Evolutionary conservation across 805 yeast species (phyloP).

Genomic region (Myxozyma kluyveri): DNA sequence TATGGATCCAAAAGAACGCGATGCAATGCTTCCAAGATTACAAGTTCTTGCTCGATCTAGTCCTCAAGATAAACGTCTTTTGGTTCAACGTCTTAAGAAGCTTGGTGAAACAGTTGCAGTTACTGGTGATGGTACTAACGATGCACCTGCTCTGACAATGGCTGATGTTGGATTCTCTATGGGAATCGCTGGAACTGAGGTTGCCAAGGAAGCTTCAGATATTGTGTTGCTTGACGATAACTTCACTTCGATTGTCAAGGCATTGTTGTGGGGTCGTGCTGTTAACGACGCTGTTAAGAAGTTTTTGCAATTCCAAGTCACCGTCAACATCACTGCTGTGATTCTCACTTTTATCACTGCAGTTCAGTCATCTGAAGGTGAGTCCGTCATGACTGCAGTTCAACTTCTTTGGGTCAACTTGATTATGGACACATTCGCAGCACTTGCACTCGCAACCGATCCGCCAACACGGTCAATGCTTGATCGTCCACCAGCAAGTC

Average conservation of each 20-base stretch:
- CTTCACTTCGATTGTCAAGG: slow-evolving; percentile 90
- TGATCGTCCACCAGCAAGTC: slow-evolving; percentile 78
- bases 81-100: slow-evolving; percentile 75
- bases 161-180: slow-evolving; percentile 98
- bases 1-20: slow-evolving; percentile 56
- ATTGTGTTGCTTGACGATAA: slow-evolving; percentile 92
- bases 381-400: slow-evolving; percentile 92
- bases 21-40: slow-evolving; percentile 63
- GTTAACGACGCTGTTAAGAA: slow-evolving; percentile 92
- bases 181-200: slow-evolving; percentile 99
- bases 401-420: slow-evolving; percentile 96
- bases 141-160: slow-evolving; percentile 93
- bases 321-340: slow-evolving; percentile 97
- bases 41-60: slow-evolving; percentile 90
- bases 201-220: slow-evolving; percentile 96
- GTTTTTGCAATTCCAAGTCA: slow-evolving; percentile 91
- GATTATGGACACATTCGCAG: slow-evolving; percentile 98
- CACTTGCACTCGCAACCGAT: slow-evolving; percentile 95
- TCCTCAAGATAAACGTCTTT: slow-evolving; percentile 88
- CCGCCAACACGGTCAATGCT: slow-evolving; percentile 84
- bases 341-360: slow-evolving; percentile 90
- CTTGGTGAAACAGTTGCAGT: slow-evolving; percentile 96
- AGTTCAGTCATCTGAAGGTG: slow-evolving; percentile 72
- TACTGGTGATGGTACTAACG: slow-evolving; percentile 99
- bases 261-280: slow-evolving; percentile 98